A percentile compares a stretch with the other conserved stretches of the same genome.
Conservation (phyloP, 1,139 yeast species). For the Spencermartinsiella ligniputridi region DNA sequence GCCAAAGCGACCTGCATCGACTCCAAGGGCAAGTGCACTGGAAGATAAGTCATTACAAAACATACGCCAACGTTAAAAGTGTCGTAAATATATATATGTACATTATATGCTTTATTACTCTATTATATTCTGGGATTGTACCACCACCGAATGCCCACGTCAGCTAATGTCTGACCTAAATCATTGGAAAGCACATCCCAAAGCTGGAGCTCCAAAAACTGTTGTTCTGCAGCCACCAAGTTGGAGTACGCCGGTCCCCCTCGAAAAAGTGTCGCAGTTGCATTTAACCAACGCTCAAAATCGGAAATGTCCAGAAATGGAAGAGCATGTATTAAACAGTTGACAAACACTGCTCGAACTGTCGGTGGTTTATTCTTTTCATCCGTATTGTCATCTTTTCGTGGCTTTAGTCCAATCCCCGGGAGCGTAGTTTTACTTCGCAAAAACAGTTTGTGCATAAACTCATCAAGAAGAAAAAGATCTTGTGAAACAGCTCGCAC, state of each 20-base stretch:
- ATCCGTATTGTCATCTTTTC: slow-evolving; percentile 25
- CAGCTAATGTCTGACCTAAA: slow-evolving; percentile 57
- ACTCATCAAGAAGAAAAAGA: slow-evolving; percentile 39
- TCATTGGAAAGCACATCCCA: slow-evolving; percentile 44
- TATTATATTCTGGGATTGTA: slow-evolving; percentile 28
- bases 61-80: too few species aligned
- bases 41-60: too few species aligned
- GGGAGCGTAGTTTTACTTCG: slow-evolving; percentile 29
- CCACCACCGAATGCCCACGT: slow-evolving; percentile 68
- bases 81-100: too few species aligned
- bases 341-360: slow-evolving; percentile 48
- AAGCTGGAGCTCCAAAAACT: slow-evolving; percentile 33
- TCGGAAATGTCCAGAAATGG: slow-evolving; percentile 50
- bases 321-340: slow-evolving; percentile 47
- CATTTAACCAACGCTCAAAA: slow-evolving; percentile 45
- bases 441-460: slow-evolving; percentile 40
- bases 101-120: too few species aligned
- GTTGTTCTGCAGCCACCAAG: slow-evolving; percentile 30
- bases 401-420: slow-evolving; percentile 34
- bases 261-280: slow-evolving; percentile 5
- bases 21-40: too few species aligned
- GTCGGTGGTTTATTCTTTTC: slow-evolving; percentile 38
- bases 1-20: too few species aligned
- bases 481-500: slow-evolving; percentile 47
- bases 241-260: slow-evolving; percentile 12